Conservation (phyloP, 805 yeast species). For the Metschnikowia cerradonensis region DNA sequence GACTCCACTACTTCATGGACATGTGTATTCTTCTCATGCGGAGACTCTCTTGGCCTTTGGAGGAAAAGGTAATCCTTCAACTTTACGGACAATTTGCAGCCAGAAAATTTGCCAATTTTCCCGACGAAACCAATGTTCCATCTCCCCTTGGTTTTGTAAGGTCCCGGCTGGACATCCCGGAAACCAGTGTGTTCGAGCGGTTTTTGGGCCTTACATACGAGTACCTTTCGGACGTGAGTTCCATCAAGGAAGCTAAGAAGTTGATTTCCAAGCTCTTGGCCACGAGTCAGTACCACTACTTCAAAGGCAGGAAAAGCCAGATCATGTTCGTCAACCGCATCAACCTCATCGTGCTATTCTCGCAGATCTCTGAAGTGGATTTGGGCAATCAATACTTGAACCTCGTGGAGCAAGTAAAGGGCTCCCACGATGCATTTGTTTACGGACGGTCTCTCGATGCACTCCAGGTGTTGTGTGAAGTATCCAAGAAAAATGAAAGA, state of each 20-base stretch:
- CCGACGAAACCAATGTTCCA: conserved; percentile 29
- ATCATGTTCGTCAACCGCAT: conserved; percentile 35
- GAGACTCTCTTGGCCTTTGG: conserved; percentile 28
- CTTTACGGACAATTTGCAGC: conserved; percentile 29
- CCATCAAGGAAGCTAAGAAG: conserved; percentile 24
- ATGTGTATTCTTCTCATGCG: conserved; percentile 24
- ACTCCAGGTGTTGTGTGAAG: conserved; percentile 17
- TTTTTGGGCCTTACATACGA: conserved; percentile 35
- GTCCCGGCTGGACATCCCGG: conserved; percentile 27
- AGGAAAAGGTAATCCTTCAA: conserved; percentile 29
- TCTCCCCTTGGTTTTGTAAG: conserved; percentile 20
- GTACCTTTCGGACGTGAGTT: conserved; percentile 26
- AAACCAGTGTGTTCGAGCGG: conserved; percentile 27
- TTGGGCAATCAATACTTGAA: conserved; percentile 26
- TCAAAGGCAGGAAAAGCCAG: conserved; percentile 22
- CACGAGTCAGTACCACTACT: conserved; percentile 34
- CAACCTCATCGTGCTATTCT: conserved; percentile 32
- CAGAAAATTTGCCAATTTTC: conserved; percentile 34
- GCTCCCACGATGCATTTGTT: conserved; percentile 23
- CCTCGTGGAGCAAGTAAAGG: conserved; percentile 22
- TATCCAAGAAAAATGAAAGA: conserved; percentile 12
- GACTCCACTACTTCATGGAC: conserved; percentile 27
- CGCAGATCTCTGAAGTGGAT: conserved; percentile 33
- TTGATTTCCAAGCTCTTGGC: conserved; percentile 34
- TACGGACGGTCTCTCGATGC: conserved; percentile 22